Evolutionary conservation across 495 filamentous ascomycete species (phyloP).

Genomic region (Aspergillus campestris): DNA sequence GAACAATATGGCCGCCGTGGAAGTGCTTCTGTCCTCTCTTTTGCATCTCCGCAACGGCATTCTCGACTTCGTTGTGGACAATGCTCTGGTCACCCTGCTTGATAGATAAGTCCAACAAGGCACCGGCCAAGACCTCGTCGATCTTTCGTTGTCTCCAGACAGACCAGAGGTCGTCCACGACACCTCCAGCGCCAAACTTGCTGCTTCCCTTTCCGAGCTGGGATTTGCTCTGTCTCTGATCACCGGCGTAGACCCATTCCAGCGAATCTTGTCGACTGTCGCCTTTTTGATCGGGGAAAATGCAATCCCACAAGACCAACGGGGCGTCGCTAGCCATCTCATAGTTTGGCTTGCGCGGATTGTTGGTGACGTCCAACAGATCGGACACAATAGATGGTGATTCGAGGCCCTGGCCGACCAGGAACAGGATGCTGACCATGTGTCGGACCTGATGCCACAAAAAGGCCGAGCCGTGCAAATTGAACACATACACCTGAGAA

Average conservation of each 20-base stretch:
- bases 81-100: constrained; percentile 36
- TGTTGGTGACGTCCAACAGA: constrained; percentile 60
- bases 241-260: constrained; percentile 70
- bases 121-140: constrained; percentile 70
- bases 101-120: constrained; percentile 55
- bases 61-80: constrained; percentile 15
- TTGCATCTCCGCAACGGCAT: constrained; percentile 16
- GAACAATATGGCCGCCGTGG: constrained; percentile 55
- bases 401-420: constrained; percentile 87
- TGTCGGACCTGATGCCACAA: constrained; percentile 96
- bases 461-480: constrained; percentile 84
- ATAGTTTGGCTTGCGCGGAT: constrained; percentile 71
- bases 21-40: constrained; percentile 54
- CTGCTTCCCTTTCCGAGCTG: constrained; percentile 30
- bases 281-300: constrained; percentile 59
- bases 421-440: constrained; percentile 80
- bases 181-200: constrained; percentile 55
- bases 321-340: constrained; percentile 84
- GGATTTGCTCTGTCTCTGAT: constrained; percentile 30
- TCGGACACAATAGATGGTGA: constrained; percentile 58
- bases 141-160: constrained; percentile 79
- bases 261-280: constrained; percentile 52
- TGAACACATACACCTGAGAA: constrained; percentile 76
- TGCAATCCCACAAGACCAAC: constrained; percentile 89
- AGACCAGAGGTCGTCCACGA: constrained; percentile 70